A percentile compares a stretch with the other conserved stretches of the same genome.
Conservation (phyloP, 768 basidiomycete genomes). For the Naganishia randhawae region DNA sequence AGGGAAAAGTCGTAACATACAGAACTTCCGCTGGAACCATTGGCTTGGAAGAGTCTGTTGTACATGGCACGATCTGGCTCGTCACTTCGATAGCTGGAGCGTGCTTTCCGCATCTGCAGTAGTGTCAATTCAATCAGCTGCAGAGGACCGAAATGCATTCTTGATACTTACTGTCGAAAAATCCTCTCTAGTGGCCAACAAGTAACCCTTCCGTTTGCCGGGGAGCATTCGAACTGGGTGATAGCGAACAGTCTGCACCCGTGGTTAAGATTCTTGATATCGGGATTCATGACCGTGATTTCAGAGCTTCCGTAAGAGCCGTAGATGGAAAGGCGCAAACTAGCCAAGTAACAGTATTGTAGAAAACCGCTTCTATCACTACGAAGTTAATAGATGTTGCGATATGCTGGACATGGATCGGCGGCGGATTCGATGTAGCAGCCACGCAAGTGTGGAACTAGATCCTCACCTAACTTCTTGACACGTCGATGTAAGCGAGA, state of each 20-base stretch:
- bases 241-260: constrained; percentile 41
- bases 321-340: too few species aligned
- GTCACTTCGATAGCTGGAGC: constrained; percentile 29
- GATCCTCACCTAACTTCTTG: too few species aligned
- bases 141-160: neutral
- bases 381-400: too few species aligned
- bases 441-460: too few species aligned
- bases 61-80: constrained; percentile 5
- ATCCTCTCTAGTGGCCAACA: constrained; percentile 48
- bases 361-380: too few species aligned
- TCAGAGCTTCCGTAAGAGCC: too few species aligned
- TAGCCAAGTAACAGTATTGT: too few species aligned
- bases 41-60: constrained; percentile 4
- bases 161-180: constrained; percentile 43
- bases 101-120: constrained; percentile 21
- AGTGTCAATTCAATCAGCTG: neutral
- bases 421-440: too few species aligned
- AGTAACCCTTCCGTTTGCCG: constrained; percentile 36
- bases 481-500: too few species aligned
- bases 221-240: constrained; percentile 47
- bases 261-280: neutral
- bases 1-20: neutral
- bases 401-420: too few species aligned
- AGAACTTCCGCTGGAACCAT: constrained; percentile 3
- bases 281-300: neutral